Evolutionary conservation across 768 basidiomycete genomes (phyloP), one percentile per base, ranked within the genome.

Genomic region (Rhodotorula taiwanensis): DNA sequence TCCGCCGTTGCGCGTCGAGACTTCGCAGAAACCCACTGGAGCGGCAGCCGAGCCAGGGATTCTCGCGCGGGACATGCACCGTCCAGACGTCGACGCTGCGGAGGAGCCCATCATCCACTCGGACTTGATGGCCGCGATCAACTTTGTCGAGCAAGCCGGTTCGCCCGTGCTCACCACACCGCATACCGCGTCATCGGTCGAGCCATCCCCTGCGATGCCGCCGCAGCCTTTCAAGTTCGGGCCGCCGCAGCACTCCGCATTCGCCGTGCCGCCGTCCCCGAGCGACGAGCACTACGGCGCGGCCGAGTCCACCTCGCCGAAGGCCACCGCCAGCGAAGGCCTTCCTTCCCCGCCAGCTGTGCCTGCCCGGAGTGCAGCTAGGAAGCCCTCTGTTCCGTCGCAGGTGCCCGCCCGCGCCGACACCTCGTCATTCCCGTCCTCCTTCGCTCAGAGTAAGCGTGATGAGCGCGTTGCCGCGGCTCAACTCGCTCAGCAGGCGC

Each of bases 381-480:
- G n/a, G n/a, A n/a, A 30, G 42, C 0, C 41, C 13, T 27, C 39
- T 1, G 18, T 20, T 41, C 58, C 64, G 10, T 47, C 70, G 23
- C 68, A n/a, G n/a, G n/a, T n/a, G n/a, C n/a, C 54, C 67, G 28
- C 70, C 71, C 15, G 54, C 64, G 31, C 70, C 71, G 14, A 56
- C 76, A 2, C n/a, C n/a, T n/a, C n/a, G n/a, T 81, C 83, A 57
- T 87, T 81, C 77, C 84, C 83, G 56, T 93, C 91, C 0, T 91
- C 93, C 6, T 97, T 97, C 74, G 88, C 90, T 0, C 86, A 86
- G 3, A 88, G 87, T 23, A 87, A 83, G 72, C 83, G 86, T 67
- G 83, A 84, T 27, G 86, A 97, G 73, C 82, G 94, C 56, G 86
- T 87, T 71, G 87, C 88, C 13, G 88, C 87, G 73, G 80, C 82